These are phyloP conservation scores for Mallotus japonicus DNA, from an alignment of 441 rosid species.

Conservation along the genomic window DNA sequence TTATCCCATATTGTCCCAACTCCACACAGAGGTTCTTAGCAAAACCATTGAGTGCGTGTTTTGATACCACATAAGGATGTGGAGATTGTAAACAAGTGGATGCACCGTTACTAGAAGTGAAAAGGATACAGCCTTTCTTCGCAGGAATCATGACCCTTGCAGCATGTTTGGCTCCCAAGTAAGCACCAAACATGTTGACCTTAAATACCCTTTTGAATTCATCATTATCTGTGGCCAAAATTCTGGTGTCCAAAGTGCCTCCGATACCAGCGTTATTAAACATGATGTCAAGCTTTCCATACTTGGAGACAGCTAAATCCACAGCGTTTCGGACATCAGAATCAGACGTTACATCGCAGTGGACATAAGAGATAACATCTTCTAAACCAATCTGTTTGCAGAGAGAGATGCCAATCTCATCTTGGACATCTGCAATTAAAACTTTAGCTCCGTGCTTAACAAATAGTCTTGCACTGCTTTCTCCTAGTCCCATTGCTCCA, in stretches of 20 bases:
- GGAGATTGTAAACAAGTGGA: neutral
- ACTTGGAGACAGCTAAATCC: neutral
- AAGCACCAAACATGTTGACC: neutral
- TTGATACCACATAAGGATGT: neutral
- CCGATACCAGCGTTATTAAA: neutral
- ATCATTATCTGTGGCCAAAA: neutral
- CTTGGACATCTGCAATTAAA: conserved; percentile 5
- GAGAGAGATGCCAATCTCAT: neutral
- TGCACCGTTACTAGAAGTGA: neutral
- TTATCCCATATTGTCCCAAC: neutral
- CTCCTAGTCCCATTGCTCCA: conserved; percentile 3
- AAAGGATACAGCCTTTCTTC: neutral
- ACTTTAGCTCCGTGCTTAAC: conserved; percentile 1
- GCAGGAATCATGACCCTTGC: conserved; percentile 10
- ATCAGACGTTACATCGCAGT: neutral
- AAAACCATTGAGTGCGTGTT: neutral
- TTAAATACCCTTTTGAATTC: conserved; percentile 10
- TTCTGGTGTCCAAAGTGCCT: neutral
- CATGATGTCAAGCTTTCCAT: conserved; percentile 5
- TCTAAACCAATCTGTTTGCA: neutral
- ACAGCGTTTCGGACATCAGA: neutral
- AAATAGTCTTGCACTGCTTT: neutral
- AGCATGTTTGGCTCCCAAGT: conserved; percentile 1
- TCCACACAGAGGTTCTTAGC: neutral
- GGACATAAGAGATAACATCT: neutral